Percentiles rank a stretch among this genome's conserved stretches.
phyloP scores from a whole-genome alignment of 1,284 basidiomycete genomes.

The Pterulicium gracile region DNA sequence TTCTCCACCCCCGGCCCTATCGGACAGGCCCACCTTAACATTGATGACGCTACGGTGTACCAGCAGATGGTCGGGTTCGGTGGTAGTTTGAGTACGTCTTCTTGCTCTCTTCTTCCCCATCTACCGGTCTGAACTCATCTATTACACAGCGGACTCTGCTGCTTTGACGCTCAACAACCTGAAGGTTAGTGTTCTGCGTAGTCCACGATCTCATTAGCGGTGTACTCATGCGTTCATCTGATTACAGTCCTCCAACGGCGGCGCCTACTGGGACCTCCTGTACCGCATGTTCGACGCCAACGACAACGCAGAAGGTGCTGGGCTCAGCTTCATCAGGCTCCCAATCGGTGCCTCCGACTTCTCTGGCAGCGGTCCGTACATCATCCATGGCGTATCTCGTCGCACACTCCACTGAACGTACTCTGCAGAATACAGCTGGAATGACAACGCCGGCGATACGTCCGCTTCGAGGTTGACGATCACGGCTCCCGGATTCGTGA shows the following conservation, averaged over 20 bases:
- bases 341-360: constrained; percentile 47
- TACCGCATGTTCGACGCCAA: constrained; percentile 33
- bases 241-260: constrained; percentile 25
- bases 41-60: constrained; percentile 29
- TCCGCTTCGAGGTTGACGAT: constrained; percentile 36
- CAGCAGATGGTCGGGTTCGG: constrained; percentile 42
- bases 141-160: constrained; percentile 38
- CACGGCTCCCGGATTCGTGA: constrained; percentile 35
- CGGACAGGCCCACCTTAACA: constrained; percentile 35
- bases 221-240: neutral
- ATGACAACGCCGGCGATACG: constrained; percentile 36
- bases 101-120: constrained; percentile 5
- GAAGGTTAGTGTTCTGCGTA: constrained; percentile 24
- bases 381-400: neutral
- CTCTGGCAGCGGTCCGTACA: constrained; percentile 28
- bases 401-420: neutral
- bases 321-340: constrained; percentile 38
- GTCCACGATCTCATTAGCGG: neutral
- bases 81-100: constrained; percentile 31
- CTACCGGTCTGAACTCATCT: neutral
- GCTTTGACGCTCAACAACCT: constrained; percentile 36
- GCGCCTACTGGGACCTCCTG: constrained; percentile 35
- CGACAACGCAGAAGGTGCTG: constrained; percentile 37
- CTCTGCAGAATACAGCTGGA: constrained; percentile 34
- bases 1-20: constrained; percentile 34